Base-by-base conservation (phyloP, 2,329 filamentous ascomycete genomes). In the Chaetomium globosum region DNA sequence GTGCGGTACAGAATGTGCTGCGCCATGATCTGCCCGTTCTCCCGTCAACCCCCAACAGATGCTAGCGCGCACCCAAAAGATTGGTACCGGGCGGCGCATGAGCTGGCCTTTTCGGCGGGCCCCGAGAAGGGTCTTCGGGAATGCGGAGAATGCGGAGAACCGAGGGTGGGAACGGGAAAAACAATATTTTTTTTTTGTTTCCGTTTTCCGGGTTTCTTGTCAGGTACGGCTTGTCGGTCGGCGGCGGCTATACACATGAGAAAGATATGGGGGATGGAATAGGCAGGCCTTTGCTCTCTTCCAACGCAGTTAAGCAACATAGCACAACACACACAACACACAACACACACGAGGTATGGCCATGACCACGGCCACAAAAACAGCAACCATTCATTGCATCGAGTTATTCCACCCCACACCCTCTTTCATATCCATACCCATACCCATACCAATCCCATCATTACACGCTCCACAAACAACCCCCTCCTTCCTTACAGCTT, bases 401-500 rank as follows among this genome's bases (percentile, higher is more conserved):
- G 19, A 43, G 16, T 43, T 13, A 4, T 19, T 5, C 36, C 36
- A 39, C 36, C 16, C 7, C 6, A 23, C 21, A 56, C 36, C 26
- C 26, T 30, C 12, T 16, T n/a, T 36, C 39, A 46, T 28, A 10
- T n/a, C 52, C 52, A 30, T 53, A 26, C 31, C 49, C 46, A 59
- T 36, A 26, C 26, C 56, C 48, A 51, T 30, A 52, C 8, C 46
- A n/a, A 31, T n/a, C 57, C 19, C 31, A n/a, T n/a, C 57, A 30
- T 31, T 36, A 5, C 23, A 1, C 36, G 13, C 33, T 10, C 43
- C 26, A 19, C 28, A 30, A 19, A 30, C 26, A 13, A 43, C 16
- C 39, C 26, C 23, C 56, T 28, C 16, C 55, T 74, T 28, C 16
- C 55, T 74, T 75, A 82, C 68, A 80, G 72, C 30, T 76, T 75